Conservation (phyloP, 805 yeast genomes). For the Saccharomycopsis vini region DNA sequence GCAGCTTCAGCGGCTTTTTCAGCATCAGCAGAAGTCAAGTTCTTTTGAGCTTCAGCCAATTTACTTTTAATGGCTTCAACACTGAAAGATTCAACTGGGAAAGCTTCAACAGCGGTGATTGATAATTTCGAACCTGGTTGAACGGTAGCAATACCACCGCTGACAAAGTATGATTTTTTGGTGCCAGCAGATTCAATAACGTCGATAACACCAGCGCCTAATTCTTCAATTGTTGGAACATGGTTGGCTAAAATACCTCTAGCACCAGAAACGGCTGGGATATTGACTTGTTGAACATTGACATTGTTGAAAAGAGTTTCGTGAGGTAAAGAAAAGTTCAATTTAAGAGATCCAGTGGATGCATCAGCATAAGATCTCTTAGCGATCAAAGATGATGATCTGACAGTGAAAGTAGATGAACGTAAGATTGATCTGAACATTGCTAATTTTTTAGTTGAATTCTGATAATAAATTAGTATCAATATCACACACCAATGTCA, state of each 20-base stretch:
- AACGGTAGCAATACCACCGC: slow-evolving; percentile 95
- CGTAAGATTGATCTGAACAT: slow-evolving; percentile 59
- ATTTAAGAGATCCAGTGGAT: slow-evolving; percentile 64
- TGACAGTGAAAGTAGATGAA: slow-evolving; percentile 38
- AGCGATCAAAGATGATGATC: slow-evolving; percentile 46
- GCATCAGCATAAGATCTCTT: slow-evolving; percentile 91
- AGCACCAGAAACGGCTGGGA: slow-evolving; percentile 93
- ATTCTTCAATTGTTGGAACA: slow-evolving; percentile 95
- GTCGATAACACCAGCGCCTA: slow-evolving; percentile 91
- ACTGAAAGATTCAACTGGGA: slow-evolving; percentile 81
- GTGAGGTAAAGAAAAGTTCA: slow-evolving; percentile 88
- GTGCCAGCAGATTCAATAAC: slow-evolving; percentile 72
- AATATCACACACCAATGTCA: no score
- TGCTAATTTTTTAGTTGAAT: no score
- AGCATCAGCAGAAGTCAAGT: slow-evolving; percentile 76
- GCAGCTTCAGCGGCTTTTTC: slow-evolving; percentile 88
- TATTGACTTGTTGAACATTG: slow-evolving; percentile 66
- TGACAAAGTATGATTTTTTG: slow-evolving; percentile 73
- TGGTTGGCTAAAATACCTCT: slow-evolving; percentile 96
- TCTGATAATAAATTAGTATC: no score
- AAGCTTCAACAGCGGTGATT: slow-evolving; percentile 93
- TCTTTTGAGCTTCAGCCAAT: slow-evolving; percentile 91
- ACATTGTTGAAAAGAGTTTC: slow-evolving; percentile 50
- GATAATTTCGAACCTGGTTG: slow-evolving; percentile 88
- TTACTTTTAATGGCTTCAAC: slow-evolving; percentile 68